These are phyloP conservation scores for Saturnispora besseyi DNA, from an alignment of 805 yeast species.

Conservation along the genomic window DNA sequence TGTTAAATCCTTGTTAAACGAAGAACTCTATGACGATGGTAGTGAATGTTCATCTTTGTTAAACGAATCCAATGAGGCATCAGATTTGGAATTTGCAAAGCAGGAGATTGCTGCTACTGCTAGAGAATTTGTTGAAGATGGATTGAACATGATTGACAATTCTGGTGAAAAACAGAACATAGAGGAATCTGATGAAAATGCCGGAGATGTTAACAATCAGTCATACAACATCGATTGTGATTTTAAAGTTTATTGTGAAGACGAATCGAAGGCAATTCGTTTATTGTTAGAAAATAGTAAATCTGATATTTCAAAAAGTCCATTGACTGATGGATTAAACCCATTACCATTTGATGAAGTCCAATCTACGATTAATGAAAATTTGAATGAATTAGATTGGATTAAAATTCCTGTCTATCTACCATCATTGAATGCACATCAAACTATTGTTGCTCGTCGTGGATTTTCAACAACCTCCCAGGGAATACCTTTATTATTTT, in stretches of 20 bases:
- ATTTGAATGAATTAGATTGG: conserved; percentile 64
- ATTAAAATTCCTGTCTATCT: conserved; percentile 65
- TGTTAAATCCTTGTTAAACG: not conserved
- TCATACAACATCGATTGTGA: conserved; percentile 9
- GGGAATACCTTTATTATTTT: conserved; percentile 43
- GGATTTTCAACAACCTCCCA: conserved; percentile 44
- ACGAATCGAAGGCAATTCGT: conserved; percentile 2
- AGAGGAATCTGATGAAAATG: not conserved
- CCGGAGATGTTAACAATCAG: not conserved
- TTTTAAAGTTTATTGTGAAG: conserved; percentile 10
- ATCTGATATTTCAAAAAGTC: conserved; percentile 5
- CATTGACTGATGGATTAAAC: conserved; percentile 13
- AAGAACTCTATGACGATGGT: not conserved
- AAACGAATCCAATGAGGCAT: not conserved
- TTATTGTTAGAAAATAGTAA: not conserved
- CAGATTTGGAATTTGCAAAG: conserved; percentile 5
- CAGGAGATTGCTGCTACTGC: conserved; percentile 20
- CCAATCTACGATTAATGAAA: conserved; percentile 33
- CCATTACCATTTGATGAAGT: conserved; percentile 20
- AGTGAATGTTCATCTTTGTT: not conserved
- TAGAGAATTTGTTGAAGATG: conserved; percentile 23
- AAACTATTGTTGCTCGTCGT: conserved; percentile 72
- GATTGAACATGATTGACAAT: conserved; percentile 12
- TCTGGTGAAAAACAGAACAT: not conserved
- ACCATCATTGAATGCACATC: conserved; percentile 74